Conservation (phyloP, 2,329 filamentous ascomycete species). For the Exophiala sp. region DNA sequence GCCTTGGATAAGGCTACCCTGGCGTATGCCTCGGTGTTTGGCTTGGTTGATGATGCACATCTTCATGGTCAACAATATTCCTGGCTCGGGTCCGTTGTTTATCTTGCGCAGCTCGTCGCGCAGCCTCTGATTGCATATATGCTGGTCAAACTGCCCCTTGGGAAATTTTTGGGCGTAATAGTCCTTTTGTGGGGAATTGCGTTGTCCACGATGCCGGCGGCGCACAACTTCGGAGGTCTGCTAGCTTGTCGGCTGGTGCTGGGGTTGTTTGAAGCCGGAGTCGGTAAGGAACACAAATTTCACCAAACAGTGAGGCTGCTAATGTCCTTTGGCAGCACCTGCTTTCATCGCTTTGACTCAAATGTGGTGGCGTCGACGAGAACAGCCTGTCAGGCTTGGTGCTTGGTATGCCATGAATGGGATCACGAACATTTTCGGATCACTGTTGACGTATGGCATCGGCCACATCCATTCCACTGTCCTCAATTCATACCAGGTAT, state of each 20-base stretch:
- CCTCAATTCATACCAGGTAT: slow-evolving; percentile 49
- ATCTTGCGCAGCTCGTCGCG: slow-evolving; percentile 53
- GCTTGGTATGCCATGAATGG: slow-evolving; percentile 53
- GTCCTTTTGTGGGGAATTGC: slow-evolving; percentile 53
- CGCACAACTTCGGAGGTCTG: slow-evolving; percentile 45
- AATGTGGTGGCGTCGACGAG: slow-evolving; percentile 54
- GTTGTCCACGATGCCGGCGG: slow-evolving; percentile 52
- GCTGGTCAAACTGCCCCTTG: slow-evolving; percentile 59
- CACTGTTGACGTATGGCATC: slow-evolving; percentile 52
- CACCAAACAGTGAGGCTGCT: background rate
- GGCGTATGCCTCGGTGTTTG: slow-evolving; percentile 61
- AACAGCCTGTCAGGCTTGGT: slow-evolving; percentile 50
- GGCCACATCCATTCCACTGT: slow-evolving; percentile 46
- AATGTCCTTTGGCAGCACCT: slow-evolving; percentile 36
- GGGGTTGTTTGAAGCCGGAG: slow-evolving; percentile 54
- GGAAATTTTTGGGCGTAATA: slow-evolving; percentile 56
- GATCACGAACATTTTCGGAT: slow-evolving; percentile 53
- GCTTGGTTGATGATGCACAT: slow-evolving; percentile 56
- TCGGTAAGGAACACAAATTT: slow-evolving; percentile 15
- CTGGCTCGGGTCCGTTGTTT: slow-evolving; percentile 52
- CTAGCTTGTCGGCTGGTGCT: slow-evolving; percentile 48
- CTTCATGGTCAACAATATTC: slow-evolving; percentile 56
- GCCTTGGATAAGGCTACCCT: slow-evolving; percentile 62
- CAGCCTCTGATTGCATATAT: slow-evolving; percentile 53
- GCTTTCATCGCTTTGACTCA: slow-evolving; percentile 53